These are phyloP conservation scores for Fusarium torulosum DNA, from an alignment of 2,329 filamentous ascomycete genomes.

Conservation along the genomic window DNA sequence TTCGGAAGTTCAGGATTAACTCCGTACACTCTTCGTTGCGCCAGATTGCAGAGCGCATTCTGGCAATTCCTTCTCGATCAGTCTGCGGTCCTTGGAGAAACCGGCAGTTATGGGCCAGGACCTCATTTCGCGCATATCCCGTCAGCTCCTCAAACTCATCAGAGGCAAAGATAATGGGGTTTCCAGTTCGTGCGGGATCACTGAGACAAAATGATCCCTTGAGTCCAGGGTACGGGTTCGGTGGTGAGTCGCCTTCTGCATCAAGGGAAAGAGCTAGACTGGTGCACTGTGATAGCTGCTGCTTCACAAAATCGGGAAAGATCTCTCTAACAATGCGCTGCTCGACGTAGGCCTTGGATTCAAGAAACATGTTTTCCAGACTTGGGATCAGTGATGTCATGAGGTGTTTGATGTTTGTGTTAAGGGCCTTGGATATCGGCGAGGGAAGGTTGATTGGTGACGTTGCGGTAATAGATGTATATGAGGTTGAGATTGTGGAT, in stretches of 20 bases:
- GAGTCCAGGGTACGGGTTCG: conserved; percentile 63
- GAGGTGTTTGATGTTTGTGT: conserved; percentile 61
- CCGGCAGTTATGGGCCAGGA: conserved; percentile 63
- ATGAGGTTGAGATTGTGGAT: conserved; percentile 58
- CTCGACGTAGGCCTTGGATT: conserved; percentile 60
- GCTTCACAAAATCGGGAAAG: conserved; percentile 66
- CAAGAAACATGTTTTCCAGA: conserved; percentile 59
- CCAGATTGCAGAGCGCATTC: conserved; percentile 58
- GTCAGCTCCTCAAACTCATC: conserved; percentile 66
- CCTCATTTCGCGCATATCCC: conserved; percentile 61
- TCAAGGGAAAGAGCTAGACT: conserved; percentile 58
- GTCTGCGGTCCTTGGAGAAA: conserved; percentile 64
- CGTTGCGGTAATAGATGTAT: conserved; percentile 58
- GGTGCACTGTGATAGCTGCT: conserved; percentile 63
- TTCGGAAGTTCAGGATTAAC: conserved; percentile 64
- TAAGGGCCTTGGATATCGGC: conserved; percentile 57
- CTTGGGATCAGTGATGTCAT: conserved; percentile 60
- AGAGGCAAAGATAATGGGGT: conserved; percentile 63
- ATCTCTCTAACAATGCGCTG: conserved; percentile 59
- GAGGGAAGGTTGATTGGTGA: conserved; percentile 58
- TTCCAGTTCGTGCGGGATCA: conserved; percentile 63
- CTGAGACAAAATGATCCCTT: conserved; percentile 71
- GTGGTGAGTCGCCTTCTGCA: conserved; percentile 46
- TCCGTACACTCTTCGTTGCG: conserved; percentile 61
- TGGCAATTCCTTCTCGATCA: conserved; percentile 56